Evolutionary conservation across 225 moss, liverwort and hornwort genomes (phyloP), one percentile per base, ranked within the genome.

Genomic region (Pseudoscleropodium purum): DNA sequence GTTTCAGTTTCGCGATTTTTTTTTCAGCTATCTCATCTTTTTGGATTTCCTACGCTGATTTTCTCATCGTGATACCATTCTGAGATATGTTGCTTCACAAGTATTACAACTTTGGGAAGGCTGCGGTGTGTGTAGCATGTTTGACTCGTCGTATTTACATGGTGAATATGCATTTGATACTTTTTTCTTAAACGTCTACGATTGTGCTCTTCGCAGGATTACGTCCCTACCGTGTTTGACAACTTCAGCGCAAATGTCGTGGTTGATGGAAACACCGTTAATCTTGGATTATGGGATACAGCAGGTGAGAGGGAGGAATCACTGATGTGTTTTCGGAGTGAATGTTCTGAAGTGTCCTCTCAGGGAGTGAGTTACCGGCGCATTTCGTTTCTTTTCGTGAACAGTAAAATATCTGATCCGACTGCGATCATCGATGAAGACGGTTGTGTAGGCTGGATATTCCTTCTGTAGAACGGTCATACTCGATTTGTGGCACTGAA

Each of bases 241-340:
- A 99, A 99, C 96, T 99, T 99, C 95, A 99, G 99, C 90, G 99
- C 99, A 79, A 99, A 99, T 88, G 99, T 99, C 84, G 99, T 99
- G 78, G 99, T 99, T 60, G 99, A 99, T 87, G 99, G 99, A 79
- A 99, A 99, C 91, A 99, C 99, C 54, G 99, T 99, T 84, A 99
- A 99, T 87, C 97, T 99, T 73, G 99, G 99, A 78, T 94, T 99
- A 17, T 99, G 99, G 99, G 99, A 99, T 93, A 99, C 99, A 59
- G 99, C 99, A 94, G 99, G 99, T 99, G 91, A 92, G 88, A 47
- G 69, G 21, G 69, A 72, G 81, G n/a, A 84, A 45, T 64, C 36
- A 54, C 31, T 75, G 10, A 26, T 85, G 21, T 80, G 34, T 66
- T 80, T 36, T 59, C 34, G 39, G 75, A 87, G 62, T 84, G 89